Percentiles rank a stretch among this genome's conserved stretches.
phyloP scores from a whole-genome alignment of 2,329 filamentous ascomycete genomes.

The Chalaropsis thielavioides region DNA sequence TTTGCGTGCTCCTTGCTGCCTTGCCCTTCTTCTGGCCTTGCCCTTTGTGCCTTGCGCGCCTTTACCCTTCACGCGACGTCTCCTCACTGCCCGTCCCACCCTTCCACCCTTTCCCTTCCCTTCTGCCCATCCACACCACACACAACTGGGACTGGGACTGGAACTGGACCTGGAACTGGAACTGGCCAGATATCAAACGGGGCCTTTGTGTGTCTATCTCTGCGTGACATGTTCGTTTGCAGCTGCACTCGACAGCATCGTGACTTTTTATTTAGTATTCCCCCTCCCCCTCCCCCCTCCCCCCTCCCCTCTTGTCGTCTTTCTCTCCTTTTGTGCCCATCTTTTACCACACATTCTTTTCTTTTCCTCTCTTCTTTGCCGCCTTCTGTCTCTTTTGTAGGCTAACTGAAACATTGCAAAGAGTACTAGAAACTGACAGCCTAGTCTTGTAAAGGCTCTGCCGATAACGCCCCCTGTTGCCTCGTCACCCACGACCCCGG shows the following conservation, averaged over 20 bases:
- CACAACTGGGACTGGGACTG: too few relatives aligned
- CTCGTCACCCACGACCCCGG: slow-evolving; percentile 6
- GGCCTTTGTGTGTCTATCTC: background rate
- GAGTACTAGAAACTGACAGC: background rate
- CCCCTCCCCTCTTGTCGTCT: too few relatives aligned
- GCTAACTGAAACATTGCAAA: background rate
- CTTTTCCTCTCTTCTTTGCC: background rate
- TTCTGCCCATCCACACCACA: too few relatives aligned
- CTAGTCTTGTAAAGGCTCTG: background rate
- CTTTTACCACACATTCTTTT: background rate
- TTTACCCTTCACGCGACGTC: slow-evolving; percentile 10
- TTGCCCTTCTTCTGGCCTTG: background rate
- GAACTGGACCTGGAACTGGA: too few relatives aligned
- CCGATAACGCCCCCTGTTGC: slow-evolving; percentile 8
- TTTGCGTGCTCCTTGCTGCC: background rate
- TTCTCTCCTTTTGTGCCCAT: background rate
- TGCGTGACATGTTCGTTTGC: background rate
- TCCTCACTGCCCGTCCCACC: background rate
- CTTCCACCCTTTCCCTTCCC: background rate
- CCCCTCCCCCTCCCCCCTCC: background rate
- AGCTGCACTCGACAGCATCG: background rate
- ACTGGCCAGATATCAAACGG: slow-evolving; percentile 5
- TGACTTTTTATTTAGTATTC: background rate
- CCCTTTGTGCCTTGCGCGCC: background rate
- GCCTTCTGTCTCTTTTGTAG: background rate